Evolutionary conservation across 1,284 basidiomycete genomes (phyloP).

Genomic region (Cutaneotrichosporon spelunceum): DNA sequence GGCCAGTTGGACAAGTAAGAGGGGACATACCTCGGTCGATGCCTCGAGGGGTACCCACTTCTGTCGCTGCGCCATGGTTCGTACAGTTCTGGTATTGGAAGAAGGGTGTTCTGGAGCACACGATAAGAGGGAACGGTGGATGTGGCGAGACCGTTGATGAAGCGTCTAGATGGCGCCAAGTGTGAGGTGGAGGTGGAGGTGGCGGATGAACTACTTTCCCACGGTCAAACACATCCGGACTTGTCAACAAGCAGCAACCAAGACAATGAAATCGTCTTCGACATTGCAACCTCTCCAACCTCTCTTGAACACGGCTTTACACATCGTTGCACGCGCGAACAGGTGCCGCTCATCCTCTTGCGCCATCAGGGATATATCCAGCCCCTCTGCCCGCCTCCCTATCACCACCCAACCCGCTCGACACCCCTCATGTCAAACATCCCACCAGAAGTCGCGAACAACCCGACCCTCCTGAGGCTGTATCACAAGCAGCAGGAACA

Average conservation of each 20-base stretch:
- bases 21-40: slow-evolving; percentile 62
- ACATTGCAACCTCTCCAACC: not conserved
- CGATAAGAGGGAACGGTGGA: too few species aligned
- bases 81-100: not conserved
- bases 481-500: slow-evolving; percentile 52
- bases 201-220: slow-evolving; percentile 7
- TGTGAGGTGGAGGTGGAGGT: slow-evolving; percentile 2
- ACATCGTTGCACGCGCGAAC: not conserved
- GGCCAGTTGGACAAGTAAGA: fast-evolving
- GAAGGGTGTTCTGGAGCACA: not conserved
- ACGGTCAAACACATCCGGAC: slow-evolving; percentile 2
- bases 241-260: slow-evolving; percentile 17
- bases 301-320: not conserved
- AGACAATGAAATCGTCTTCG: not conserved
- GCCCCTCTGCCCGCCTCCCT: not conserved
- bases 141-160: too few species aligned
- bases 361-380: not conserved
- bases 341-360: not conserved
- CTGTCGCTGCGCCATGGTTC: slow-evolving; percentile 23
- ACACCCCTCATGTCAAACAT: slow-evolving; percentile 17
- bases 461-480: slow-evolving; percentile 36
- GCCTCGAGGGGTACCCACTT: slow-evolving; percentile 74
- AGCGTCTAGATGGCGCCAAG: not conserved
- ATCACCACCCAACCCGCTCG: not conserved
- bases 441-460: slow-evolving; percentile 23